Conservation (phyloP, 495 filamentous ascomycete species). For the Ramalina peruviana region DNA sequence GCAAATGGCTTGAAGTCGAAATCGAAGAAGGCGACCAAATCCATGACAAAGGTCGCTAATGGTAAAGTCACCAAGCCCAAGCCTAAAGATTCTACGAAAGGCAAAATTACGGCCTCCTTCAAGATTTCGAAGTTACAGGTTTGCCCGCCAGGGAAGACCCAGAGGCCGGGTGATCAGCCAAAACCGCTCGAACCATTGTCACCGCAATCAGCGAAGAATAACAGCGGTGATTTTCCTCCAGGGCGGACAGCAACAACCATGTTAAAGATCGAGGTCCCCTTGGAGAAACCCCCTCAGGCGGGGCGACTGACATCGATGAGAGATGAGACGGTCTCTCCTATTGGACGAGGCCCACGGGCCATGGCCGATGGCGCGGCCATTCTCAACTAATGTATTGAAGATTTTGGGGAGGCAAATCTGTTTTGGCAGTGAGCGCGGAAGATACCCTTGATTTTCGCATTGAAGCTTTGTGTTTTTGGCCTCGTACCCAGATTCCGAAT, state of each 20-base stretch:
- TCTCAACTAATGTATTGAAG: conserved; percentile 13
- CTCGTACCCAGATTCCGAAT: too few species aligned
- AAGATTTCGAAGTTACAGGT: conserved; percentile 25
- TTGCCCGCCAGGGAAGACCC: background rate
- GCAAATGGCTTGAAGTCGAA: conserved; percentile 5
- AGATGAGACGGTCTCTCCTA: conserved; percentile 25
- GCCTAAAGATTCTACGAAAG: conserved; percentile 13
- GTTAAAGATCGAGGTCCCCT: conserved; percentile 8
- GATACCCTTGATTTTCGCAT: background rate
- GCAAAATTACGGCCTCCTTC: conserved; percentile 25
- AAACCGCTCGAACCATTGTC: conserved; percentile 30
- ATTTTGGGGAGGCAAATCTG: background rate
- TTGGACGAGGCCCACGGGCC: conserved; percentile 23
- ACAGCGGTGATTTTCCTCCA: conserved; percentile 18
- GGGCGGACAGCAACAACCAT: conserved; percentile 11
- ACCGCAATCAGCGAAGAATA: conserved; percentile 28
- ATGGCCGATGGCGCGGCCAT: conserved; percentile 20
- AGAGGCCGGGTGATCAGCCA: conserved; percentile 4
- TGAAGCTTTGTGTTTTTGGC: background rate
- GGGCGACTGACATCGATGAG: conserved; percentile 13
- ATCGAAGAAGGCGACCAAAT: conserved; percentile 13
- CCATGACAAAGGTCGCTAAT: conserved; percentile 6
- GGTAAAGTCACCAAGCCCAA: conserved; percentile 13
- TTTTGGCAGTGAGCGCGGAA: background rate
- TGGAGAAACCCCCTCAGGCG: background rate